These are phyloP conservation scores for Amanita polypyramis DNA, from an alignment of 768 basidiomycete genomes.

Conservation along the genomic window DNA sequence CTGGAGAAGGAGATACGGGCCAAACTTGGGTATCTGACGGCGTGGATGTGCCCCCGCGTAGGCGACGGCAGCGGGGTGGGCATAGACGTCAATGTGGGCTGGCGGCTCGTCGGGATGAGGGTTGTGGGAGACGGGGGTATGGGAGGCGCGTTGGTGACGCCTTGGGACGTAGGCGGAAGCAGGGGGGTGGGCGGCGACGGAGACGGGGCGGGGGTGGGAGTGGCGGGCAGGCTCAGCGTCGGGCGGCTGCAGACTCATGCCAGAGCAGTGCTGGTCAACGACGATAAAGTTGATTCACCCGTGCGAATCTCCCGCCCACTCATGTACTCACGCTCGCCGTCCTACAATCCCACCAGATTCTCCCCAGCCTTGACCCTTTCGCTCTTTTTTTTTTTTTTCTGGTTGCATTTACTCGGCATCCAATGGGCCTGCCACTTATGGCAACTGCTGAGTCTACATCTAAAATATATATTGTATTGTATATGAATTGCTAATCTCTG, in stretches of 20 bases:
- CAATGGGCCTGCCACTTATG: too few relatives aligned
- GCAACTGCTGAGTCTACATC: too few relatives aligned
- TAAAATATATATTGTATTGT: too few relatives aligned
- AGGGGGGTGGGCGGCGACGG: constrained; percentile 44
- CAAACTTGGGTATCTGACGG: constrained; percentile 87
- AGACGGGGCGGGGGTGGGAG: constrained; percentile 45
- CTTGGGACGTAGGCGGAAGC: constrained; percentile 28
- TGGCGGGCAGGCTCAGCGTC: constrained; percentile 25
- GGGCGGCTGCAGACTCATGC: constrained; percentile 21
- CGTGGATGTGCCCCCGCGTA: constrained; percentile 75
- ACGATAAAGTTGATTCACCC: not conserved
- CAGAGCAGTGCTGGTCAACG: constrained; percentile 5
- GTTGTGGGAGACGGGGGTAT: too few relatives aligned
- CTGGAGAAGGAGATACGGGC: constrained; percentile 90
- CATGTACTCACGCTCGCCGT: too few relatives aligned
- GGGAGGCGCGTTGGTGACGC: constrained; percentile 64
- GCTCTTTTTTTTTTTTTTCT: too few relatives aligned
- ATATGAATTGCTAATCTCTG: not conserved
- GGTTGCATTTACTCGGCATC: too few relatives aligned
- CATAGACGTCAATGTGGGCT: constrained; percentile 63
- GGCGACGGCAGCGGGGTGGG: constrained; percentile 78
- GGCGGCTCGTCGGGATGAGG: constrained; percentile 32
- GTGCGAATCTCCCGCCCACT: too few relatives aligned
- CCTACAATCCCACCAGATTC: too few relatives aligned
- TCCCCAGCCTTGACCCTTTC: too few relatives aligned